phyloP scores from a whole-genome alignment of 73 alveolate genomes.

The Tetrahymena elliotti region DNA sequence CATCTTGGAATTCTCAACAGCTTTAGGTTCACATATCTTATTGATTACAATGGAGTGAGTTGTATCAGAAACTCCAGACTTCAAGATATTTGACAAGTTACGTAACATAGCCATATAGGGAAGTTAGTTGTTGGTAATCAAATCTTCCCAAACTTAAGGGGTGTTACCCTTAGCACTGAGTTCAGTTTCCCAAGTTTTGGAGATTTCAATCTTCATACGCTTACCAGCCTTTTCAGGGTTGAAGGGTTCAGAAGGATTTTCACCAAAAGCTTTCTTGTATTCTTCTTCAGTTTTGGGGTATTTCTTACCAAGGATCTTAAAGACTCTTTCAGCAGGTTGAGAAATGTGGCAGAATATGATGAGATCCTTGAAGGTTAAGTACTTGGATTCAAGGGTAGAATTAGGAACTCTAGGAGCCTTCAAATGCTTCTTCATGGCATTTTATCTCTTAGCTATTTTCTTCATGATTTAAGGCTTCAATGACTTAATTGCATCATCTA shows the following conservation, averaged over 20 bases:
- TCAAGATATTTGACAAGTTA: slow-evolving; percentile 31
- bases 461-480: neutral
- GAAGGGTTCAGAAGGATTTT: slow-evolving; percentile 1
- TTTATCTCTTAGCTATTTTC: neutral
- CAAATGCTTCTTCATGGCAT: slow-evolving; percentile 2
- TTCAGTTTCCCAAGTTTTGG: slow-evolving; percentile 45
- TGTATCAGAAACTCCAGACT: slow-evolving; percentile 25
- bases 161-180: slow-evolving; percentile 28
- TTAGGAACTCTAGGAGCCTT: neutral
- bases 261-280: slow-evolving; percentile 5
- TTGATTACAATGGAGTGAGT: slow-evolving; percentile 15
- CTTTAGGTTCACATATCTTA: slow-evolving; percentile 10
- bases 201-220: slow-evolving; percentile 39
- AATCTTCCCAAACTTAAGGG: slow-evolving; percentile 43
- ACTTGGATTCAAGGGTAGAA: slow-evolving; percentile 6
- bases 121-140: slow-evolving; percentile 7
- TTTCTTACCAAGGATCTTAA: slow-evolving; percentile 25
- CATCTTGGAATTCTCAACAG: slow-evolving; percentile 9
- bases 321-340: slow-evolving; percentile 26
- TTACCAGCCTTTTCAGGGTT: slow-evolving; percentile 29
- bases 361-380: slow-evolving; percentile 32
- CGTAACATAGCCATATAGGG: slow-evolving; percentile 44
- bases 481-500: neutral
- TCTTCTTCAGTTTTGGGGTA: slow-evolving; percentile 47
- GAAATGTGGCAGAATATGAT: slow-evolving; percentile 41